Base-by-base conservation (phyloP, 208 protist species). In the Naegleria lovaniensis region DNA sequence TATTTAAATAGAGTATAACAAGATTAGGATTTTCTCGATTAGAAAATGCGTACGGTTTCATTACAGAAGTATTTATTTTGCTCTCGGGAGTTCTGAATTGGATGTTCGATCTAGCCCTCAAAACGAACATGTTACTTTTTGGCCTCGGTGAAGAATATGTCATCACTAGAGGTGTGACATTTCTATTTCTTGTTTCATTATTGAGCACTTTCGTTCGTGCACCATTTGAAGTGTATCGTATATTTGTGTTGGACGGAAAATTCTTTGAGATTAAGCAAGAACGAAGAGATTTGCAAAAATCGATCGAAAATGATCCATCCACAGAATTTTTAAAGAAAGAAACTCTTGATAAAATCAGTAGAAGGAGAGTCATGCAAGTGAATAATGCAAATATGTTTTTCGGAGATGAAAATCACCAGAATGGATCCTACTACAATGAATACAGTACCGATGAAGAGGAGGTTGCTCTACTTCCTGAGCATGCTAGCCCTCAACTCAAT, bases 211-310 rank as follows among this genome's bases (percentile, higher is more conserved):
- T 90, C 2, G 19, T 59, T 15, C 59, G 38, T 16, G 43, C 83
- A 38, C 88, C 88, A 39, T 90, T 90, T 58, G 88, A 90, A 38
- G 36, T 86, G 7, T 90, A 86, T 90, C 5, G 88, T 38, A 36
- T 90, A 4, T 90, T 90, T 76, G 88, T 90, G 19, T 36, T 90
- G 15, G 88, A 90, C 9, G 52, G 29, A 88, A 58, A 88, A 39
- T 88, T 88, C n/a, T 79, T 79, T 79, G 67, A 79, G n/a, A 79
- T n/a, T 13, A 79, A 79, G 29, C 67, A 79, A 79, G 67, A 79
- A 79, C 19, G 67, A 79, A 79, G n/a, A 79, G 16, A 36, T 36
- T n/a, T 36, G 5, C 67, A 79, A 79, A 79, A 79, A 11, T 36
- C 16, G 19, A 29, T 13, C 2, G n/a, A 11, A 11, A 36, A 36